Conservation (phyloP, 306 rosid species). For the Trifolium fragiferum region DNA sequence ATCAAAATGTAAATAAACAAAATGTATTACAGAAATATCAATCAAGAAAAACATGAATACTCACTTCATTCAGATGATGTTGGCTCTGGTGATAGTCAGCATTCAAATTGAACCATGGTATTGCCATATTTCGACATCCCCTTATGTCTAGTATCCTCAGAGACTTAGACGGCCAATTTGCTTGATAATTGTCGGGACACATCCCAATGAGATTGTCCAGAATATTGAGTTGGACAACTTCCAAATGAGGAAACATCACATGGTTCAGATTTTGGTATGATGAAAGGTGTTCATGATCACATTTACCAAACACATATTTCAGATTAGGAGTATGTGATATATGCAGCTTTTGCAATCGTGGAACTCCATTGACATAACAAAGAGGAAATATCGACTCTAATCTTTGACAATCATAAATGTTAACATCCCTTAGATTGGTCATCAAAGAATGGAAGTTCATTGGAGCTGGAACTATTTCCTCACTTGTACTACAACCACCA, state of each 20-base stretch:
- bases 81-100: no score
- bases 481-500: not conserved
- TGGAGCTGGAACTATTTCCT: no score
- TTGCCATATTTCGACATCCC: not conserved
- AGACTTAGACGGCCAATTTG: conserved; percentile 4
- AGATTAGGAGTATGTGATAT: not conserved
- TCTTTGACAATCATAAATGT: not conserved
- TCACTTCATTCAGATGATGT: no score
- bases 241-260: not conserved
- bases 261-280: not conserved
- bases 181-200: not conserved
- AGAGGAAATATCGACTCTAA: not conserved
- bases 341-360: not conserved
- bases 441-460: not conserved
- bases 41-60: not conserved
- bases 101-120: not conserved
- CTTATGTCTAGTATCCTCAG: not conserved
- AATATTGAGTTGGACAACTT: not conserved
- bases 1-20: not conserved
- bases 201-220: not conserved
- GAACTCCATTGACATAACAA: not conserved
- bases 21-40: not conserved
- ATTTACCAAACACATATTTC: conserved; percentile 9
- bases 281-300: not conserved
- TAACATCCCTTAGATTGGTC: not conserved